Conservation (phyloP, 768 basidiomycete species). For the Boletus rubroflammeus region DNA sequence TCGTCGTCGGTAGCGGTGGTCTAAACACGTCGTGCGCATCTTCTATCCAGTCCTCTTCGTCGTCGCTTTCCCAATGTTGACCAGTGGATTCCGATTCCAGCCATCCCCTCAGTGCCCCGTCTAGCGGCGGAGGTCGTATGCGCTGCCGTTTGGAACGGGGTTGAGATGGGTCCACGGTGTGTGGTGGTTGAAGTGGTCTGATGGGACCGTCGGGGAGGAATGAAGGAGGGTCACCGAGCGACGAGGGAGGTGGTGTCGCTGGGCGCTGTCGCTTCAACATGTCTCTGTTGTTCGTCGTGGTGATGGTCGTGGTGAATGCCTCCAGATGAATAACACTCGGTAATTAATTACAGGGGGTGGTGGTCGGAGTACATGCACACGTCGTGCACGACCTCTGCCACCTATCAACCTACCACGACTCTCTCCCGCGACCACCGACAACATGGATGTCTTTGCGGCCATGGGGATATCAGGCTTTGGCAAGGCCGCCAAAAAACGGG, state of each 20-base stretch:
- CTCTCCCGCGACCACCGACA: conserved; percentile 2
- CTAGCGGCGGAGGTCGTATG: conserved; percentile 47
- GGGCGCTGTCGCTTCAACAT: conserved; percentile 59
- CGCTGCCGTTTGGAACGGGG: conserved; percentile 53
- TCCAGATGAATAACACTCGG: not conserved
- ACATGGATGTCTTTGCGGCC: conserved; percentile 66
- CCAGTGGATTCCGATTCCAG: conserved; percentile 3
- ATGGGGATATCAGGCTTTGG: conserved; percentile 88
- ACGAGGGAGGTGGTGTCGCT: conserved; percentile 40
- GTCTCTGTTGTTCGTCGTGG: conserved; percentile 6
- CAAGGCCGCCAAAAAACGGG: conserved; percentile 61
- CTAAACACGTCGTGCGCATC: conserved; percentile 35
- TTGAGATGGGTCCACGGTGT: conserved; percentile 12
- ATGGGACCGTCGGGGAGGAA: conserved; percentile 12
- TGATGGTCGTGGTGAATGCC: conserved; percentile 2
- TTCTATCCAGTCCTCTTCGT: conserved; percentile 33
- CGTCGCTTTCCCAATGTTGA: conserved; percentile 23
- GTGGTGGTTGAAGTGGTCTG: conserved; percentile 11
- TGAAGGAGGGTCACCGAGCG: conserved; percentile 25
- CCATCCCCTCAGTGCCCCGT: conserved; percentile 53
- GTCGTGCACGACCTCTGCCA: conserved; percentile 18
- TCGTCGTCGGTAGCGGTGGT: not conserved
- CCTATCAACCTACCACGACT: not conserved
- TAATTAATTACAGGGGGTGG: conserved; percentile 12
- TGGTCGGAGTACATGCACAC: conserved; percentile 20